Conservation (phyloP, 768 basidiomycete genomes). For the Gloeostereum incarnatum region DNA sequence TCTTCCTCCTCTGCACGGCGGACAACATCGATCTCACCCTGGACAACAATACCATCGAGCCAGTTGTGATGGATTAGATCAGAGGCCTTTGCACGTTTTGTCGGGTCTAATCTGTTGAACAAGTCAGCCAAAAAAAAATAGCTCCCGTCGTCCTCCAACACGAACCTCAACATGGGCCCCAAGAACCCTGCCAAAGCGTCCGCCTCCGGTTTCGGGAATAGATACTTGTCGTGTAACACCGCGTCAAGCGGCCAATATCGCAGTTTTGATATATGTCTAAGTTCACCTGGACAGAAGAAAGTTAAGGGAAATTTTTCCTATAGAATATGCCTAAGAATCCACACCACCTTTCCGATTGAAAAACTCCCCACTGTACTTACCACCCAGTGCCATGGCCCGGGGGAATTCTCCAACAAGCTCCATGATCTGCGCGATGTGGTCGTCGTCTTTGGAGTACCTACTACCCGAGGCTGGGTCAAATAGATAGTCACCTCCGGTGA, state of each 20-base stretch:
- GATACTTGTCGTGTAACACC: slow-evolving; percentile 91
- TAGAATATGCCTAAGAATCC: slow-evolving; percentile 5
- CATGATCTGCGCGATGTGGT: slow-evolving; percentile 97
- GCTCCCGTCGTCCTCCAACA: no score
- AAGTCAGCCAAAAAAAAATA: background rate
- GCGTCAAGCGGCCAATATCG: slow-evolving; percentile 83
- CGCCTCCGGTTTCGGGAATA: slow-evolving; percentile 79
- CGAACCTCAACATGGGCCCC: slow-evolving; percentile 78
- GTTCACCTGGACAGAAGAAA: slow-evolving; percentile 41
- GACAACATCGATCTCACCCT: slow-evolving; percentile 85
- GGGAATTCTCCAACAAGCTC: slow-evolving; percentile 92
- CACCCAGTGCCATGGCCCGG: slow-evolving; percentile 71
- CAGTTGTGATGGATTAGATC: slow-evolving; percentile 83
- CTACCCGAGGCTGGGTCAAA: slow-evolving; percentile 96
- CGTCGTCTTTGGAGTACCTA: slow-evolving; percentile 92
- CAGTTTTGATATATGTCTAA: slow-evolving; percentile 90
- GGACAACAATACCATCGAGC: slow-evolving; percentile 78
- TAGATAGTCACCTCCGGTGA: slow-evolving; percentile 95
- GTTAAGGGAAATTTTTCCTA: background rate
- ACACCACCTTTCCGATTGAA: slow-evolving; percentile 93
- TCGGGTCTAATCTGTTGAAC: slow-evolving; percentile 30
- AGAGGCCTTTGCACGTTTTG: slow-evolving; percentile 80
- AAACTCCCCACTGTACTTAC: slow-evolving; percentile 91
- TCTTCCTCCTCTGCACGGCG: slow-evolving; percentile 53
- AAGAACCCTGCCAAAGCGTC: slow-evolving; percentile 76